Evolutionary conservation across 208 protist species (phyloP).

Genomic region (Leishmania lainsoni): DNA sequence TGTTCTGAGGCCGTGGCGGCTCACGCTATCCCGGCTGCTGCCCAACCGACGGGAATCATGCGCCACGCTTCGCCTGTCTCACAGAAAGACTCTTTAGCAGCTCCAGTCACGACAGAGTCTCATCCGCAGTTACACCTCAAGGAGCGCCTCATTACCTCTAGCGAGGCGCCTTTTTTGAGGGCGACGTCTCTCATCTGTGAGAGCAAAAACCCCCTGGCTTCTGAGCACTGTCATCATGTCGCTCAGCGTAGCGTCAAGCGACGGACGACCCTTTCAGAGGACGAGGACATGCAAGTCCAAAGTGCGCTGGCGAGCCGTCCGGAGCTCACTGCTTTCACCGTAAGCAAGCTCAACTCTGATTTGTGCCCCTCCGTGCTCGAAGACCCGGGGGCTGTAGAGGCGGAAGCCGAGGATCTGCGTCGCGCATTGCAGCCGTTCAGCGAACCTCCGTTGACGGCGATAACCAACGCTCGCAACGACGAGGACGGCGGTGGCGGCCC

Average conservation of each 20-base stretch:
- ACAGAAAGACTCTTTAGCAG: neutral
- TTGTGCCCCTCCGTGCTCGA: conserved; percentile 17
- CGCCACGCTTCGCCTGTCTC: neutral
- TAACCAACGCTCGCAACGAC: neutral
- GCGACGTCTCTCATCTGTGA: conserved; percentile 10
- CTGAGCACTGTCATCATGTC: neutral
- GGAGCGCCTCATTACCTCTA: neutral
- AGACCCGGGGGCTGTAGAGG: neutral
- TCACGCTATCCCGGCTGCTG: neutral
- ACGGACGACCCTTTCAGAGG: conserved; percentile 1
- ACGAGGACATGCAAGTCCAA: neutral
- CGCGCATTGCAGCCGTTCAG: conserved; percentile 1
- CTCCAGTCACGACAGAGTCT: neutral
- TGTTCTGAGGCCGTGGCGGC: neutral
- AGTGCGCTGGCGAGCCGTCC: neutral
- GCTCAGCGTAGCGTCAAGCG: conserved; percentile 21
- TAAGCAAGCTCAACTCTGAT: neutral
- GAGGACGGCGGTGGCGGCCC: neutral
- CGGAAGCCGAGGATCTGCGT: neutral
- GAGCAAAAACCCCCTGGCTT: neutral
- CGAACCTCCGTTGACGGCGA: neutral
- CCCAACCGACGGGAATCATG: neutral
- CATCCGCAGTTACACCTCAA: neutral
- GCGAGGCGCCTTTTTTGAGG: conserved; percentile 3
- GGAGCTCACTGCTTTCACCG: conserved; percentile 5